Evolutionary conservation across 306 rosid species (phyloP).

Genomic region (Gleditsia sinensis): DNA sequence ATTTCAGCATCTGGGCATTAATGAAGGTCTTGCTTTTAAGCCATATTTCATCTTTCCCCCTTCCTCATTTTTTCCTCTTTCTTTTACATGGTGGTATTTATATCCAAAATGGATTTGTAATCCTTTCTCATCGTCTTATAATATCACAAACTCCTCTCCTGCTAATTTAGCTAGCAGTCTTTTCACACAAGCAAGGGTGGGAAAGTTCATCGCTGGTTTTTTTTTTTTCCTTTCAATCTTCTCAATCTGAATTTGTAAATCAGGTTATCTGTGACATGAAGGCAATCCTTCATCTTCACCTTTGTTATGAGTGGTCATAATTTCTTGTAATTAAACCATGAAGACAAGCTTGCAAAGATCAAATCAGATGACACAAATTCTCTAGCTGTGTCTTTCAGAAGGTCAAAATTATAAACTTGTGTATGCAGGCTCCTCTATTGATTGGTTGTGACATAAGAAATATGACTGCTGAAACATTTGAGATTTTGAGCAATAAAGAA

Average conservation of each 20-base stretch:
- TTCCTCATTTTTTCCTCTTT: background rate
- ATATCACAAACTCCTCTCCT: background rate
- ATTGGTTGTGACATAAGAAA: constrained; percentile 86
- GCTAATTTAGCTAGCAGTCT: constrained; percentile 6
- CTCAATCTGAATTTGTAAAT: constrained; percentile 12
- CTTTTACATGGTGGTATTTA: constrained; percentile 2
- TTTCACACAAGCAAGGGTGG: background rate
- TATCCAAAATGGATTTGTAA: background rate
- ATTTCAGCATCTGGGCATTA: constrained; percentile 98
- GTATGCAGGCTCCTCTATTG: constrained; percentile 90
- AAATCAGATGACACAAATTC: background rate
- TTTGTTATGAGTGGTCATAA: constrained; percentile 4
- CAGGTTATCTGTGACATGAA: constrained; percentile 10
- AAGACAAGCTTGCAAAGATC: constrained; percentile 20
- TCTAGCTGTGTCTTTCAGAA: constrained; percentile 20
- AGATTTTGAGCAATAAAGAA: constrained; percentile 75
- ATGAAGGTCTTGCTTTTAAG: constrained; percentile 64
- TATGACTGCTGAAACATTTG: constrained; percentile 68
- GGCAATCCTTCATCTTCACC: background rate
- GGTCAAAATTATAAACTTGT: constrained; percentile 30
- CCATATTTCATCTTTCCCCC: background rate
- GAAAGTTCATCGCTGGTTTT: constrained; percentile 3
- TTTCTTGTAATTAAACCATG: constrained; percentile 23
- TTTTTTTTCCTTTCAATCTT: background rate
- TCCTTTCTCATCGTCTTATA: background rate